A percentile compares a stretch with the other conserved stretches of the same genome.
These are phyloP conservation scores for Globisporangium middletonii DNA, from an alignment of 352 stramenopile species.

Conservation along the genomic window DNA sequence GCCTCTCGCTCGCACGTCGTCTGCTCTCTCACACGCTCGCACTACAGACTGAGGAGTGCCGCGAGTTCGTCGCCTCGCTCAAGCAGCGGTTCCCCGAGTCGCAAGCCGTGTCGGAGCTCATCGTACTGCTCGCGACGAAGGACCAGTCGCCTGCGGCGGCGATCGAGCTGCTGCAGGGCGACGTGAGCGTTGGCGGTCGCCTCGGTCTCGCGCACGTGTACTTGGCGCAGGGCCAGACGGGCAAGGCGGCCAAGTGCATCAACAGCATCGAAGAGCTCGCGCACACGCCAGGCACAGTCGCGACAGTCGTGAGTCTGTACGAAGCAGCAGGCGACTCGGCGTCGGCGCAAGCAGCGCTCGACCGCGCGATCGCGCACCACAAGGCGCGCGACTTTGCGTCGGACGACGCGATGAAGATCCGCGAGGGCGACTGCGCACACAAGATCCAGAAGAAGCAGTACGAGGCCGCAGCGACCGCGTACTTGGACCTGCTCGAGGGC, in stretches of 20 bases:
- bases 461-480: conserved; percentile 49
- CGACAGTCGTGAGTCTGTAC: conserved; percentile 71
- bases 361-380: conserved; percentile 47
- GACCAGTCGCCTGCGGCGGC: conserved; percentile 47
- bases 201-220: conserved; percentile 69
- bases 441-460: conserved; percentile 81
- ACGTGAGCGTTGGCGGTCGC: conserved; percentile 52
- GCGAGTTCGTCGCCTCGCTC: conserved; percentile 39
- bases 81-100: conserved; percentile 61
- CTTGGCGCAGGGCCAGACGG: conserved; percentile 32
- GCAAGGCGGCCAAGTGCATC: conserved; percentile 45
- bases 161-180: conserved; percentile 38
- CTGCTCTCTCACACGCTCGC: not conserved
- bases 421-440: conserved; percentile 72
- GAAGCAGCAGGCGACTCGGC: conserved; percentile 50
- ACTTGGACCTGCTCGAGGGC: conserved; percentile 64
- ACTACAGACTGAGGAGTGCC: conserved; percentile 58
- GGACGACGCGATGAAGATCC: conserved; percentile 57
- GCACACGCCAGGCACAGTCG: conserved; percentile 69
- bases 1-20: not conserved
- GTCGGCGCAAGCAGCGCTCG: conserved; percentile 44
- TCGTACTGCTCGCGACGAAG: conserved; percentile 62
- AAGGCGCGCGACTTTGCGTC: conserved; percentile 48
- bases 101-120: conserved; percentile 47
- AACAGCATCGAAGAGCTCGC: conserved; percentile 55